Evolutionary conservation across 257 asterid genomes (phyloP).

Genomic region (Thymus quinquecostatus): DNA sequence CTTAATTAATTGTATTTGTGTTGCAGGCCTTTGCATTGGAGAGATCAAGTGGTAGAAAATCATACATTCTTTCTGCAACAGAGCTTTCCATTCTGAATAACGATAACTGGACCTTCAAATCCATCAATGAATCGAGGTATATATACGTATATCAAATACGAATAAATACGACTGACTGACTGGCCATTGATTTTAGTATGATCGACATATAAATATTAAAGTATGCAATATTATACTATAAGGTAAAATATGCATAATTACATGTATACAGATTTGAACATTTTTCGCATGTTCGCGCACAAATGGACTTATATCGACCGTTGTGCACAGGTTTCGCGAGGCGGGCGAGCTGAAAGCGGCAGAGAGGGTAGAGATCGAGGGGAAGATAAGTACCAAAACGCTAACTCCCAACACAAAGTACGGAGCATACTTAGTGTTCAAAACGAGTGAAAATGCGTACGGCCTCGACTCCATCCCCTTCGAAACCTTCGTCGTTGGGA

Average conservation of each 20-base stretch:
- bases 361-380: constrained; percentile 34
- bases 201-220: too few species aligned
- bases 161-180: too few species aligned
- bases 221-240: too few species aligned
- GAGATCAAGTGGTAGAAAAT: constrained; percentile 36
- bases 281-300: too few species aligned
- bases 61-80: constrained; percentile 35
- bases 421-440: constrained; percentile 41
- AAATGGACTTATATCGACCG: too few species aligned
- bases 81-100: constrained; percentile 27
- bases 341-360: constrained; percentile 36
- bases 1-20: neutral
- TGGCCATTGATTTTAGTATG: too few species aligned
- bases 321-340: constrained; percentile 32
- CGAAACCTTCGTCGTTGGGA: constrained; percentile 27
- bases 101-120: constrained; percentile 40
- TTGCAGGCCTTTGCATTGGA: constrained; percentile 43
- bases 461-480: constrained; percentile 40
- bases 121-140: constrained; percentile 33
- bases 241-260: too few species aligned
- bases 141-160: too few species aligned
- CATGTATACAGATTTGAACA: too few species aligned
- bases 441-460: constrained; percentile 25
- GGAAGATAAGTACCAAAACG: constrained; percentile 16
- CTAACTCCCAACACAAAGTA: constrained; percentile 39